Conservation (phyloP, 164 flowering plant genomes). For the Umbellularia californica region DNA sequence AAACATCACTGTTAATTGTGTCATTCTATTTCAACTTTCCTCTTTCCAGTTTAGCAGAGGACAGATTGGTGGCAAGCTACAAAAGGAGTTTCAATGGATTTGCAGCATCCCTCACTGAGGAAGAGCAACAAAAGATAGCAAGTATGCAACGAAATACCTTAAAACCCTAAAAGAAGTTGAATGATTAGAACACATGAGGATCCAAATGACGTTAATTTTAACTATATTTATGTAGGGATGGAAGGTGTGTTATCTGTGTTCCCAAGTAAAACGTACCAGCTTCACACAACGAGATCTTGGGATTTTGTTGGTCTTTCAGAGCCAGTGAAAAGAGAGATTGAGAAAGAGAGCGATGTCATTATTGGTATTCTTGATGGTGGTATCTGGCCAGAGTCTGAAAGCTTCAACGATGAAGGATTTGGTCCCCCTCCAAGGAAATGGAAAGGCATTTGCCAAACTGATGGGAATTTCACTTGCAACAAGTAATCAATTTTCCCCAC, state of each 20-base stretch:
- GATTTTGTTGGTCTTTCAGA: slow-evolving; percentile 44
- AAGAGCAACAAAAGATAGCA: slow-evolving; percentile 17
- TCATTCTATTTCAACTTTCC: background rate
- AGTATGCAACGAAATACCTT: background rate
- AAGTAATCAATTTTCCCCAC: slow-evolving; percentile 31
- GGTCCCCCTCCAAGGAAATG: slow-evolving; percentile 70
- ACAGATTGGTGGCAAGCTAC: slow-evolving; percentile 31
- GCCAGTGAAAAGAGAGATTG: slow-evolving; percentile 13
- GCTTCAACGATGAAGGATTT: slow-evolving; percentile 43
- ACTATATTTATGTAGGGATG: slow-evolving; percentile 21
- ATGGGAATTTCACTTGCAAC: slow-evolving; percentile 47
- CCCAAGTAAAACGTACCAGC: slow-evolving; percentile 24
- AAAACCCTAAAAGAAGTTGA: no score
- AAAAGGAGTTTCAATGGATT: slow-evolving; percentile 55
- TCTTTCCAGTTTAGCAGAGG: slow-evolving; percentile 13
- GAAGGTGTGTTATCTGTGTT: slow-evolving; percentile 48
- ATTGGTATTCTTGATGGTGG: slow-evolving; percentile 53
- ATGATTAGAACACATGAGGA: no score
- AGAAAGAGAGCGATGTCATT: slow-evolving; percentile 37
- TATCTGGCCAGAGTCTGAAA: slow-evolving; percentile 52
- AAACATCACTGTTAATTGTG: no score
- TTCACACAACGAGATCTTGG: slow-evolving; percentile 59
- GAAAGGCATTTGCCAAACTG: slow-evolving; percentile 46
- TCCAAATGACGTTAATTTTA: background rate
- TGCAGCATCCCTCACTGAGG: slow-evolving; percentile 31